Conservation (phyloP, 1,284 basidiomycete species). For the Cerrena zonata region DNA sequence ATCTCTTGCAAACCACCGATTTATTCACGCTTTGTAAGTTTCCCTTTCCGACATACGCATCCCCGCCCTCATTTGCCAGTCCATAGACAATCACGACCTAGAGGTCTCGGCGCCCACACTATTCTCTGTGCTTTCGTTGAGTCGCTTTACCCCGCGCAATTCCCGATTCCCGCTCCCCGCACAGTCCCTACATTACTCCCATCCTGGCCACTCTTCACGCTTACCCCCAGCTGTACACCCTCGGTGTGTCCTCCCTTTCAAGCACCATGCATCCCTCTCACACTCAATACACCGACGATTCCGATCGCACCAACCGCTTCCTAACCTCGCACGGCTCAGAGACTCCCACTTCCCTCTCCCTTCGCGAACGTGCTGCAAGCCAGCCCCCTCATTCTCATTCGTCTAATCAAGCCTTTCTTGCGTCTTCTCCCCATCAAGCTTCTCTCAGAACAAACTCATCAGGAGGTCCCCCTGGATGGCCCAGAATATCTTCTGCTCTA, state of each 20-base stretch:
- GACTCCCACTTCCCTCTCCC: slow-evolving; percentile 27
- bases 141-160: slow-evolving; percentile 1
- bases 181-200: too few species aligned
- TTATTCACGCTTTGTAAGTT: background rate
- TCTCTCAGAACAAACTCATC: slow-evolving; percentile 39
- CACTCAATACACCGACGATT: slow-evolving; percentile 31
- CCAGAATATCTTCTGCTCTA: slow-evolving; percentile 35
- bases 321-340: slow-evolving; percentile 36
- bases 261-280: slow-evolving; percentile 21
- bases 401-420: slow-evolving; percentile 41
- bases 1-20: background rate
- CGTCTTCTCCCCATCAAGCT: slow-evolving; percentile 52
- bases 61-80: background rate
- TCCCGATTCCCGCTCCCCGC: too few species aligned
- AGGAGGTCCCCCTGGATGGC: slow-evolving; percentile 41
- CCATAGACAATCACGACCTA: background rate
- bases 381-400: slow-evolving; percentile 57
- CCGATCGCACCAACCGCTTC: slow-evolving; percentile 53
- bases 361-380: slow-evolving; percentile 57
- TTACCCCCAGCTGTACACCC: slow-evolving; percentile 21
- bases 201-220: slow-evolving; percentile 27
- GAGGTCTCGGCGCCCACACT: background rate
- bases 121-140: background rate
- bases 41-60: background rate
- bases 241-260: slow-evolving; percentile 16